A percentile compares a stretch with the other conserved stretches of the same genome.
Conservation (phyloP, 2,329 filamentous ascomycete species). For the Ophiostoma perfectum region DNA sequence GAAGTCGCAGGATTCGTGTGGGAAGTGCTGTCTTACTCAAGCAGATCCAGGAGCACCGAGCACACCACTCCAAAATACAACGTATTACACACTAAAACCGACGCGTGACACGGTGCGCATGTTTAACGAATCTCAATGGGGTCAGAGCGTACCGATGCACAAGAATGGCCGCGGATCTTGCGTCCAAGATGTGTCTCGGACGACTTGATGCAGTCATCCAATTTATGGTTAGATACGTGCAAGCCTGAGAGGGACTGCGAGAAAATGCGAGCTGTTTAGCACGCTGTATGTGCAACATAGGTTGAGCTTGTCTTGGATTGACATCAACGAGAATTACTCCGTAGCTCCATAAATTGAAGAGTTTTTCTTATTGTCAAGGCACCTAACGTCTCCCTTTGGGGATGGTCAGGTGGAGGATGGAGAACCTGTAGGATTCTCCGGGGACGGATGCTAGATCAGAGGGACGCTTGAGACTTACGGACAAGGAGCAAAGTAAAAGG, state of each 20-base stretch:
- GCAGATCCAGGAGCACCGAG: too few species aligned
- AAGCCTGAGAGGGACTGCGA: too few species aligned
- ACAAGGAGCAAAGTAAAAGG: background rate
- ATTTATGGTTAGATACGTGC: too few species aligned
- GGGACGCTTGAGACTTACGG: too few species aligned
- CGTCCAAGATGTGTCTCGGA: background rate
- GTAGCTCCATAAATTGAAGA: constrained; percentile 6
- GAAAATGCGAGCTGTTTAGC: too few species aligned
- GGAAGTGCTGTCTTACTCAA: too few species aligned
- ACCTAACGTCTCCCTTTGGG: background rate
- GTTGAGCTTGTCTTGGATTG: background rate
- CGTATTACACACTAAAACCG: background rate
- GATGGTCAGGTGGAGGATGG: too few species aligned
- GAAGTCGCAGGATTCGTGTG: too few species aligned
- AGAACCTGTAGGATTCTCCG: too few species aligned
- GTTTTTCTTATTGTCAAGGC: background rate
- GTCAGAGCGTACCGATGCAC: background rate
- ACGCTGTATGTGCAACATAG: too few species aligned
- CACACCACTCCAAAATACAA: too few species aligned
- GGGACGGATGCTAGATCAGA: too few species aligned
- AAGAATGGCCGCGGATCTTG: background rate
- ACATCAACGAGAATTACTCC: background rate
- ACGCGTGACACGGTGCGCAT: constrained; percentile 6
- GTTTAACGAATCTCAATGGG: background rate
- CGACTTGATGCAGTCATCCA: background rate